A percentile compares a stretch with the other conserved stretches of the same genome.
Evolutionary conservation across 2,329 filamentous ascomycete species (phyloP).

Genomic region (Seiridium cupressi): DNA sequence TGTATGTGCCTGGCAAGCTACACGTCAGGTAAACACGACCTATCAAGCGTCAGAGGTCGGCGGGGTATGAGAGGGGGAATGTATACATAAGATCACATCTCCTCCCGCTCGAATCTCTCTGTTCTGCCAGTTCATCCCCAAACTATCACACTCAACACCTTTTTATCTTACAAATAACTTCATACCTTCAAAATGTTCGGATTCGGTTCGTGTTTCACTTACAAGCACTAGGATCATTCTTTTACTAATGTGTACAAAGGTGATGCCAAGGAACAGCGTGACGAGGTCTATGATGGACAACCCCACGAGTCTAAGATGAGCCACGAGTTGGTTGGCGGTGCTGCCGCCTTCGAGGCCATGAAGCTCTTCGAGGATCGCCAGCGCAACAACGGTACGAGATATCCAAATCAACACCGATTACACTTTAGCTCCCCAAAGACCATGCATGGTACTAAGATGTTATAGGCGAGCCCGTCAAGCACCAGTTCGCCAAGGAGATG

Average conservation of each 20-base stretch:
- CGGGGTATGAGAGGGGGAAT: neutral
- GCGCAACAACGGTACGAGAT: slow-evolving; percentile 59
- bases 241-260: slow-evolving; percentile 23
- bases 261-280: slow-evolving; percentile 39
- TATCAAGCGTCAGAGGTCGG: neutral
- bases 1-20: neutral
- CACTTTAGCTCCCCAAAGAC: neutral
- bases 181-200: slow-evolving; percentile 4
- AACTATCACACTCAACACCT: neutral
- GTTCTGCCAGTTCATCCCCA: neutral
- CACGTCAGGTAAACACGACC: neutral
- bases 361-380: slow-evolving; percentile 77
- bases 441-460: neutral
- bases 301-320: slow-evolving; percentile 61
- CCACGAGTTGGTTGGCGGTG: slow-evolving; percentile 75
- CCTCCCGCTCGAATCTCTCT: neutral
- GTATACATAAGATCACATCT: neutral
- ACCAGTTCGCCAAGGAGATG: slow-evolving; percentile 76
- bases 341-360: slow-evolving; percentile 76
- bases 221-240: neutral
- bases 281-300: slow-evolving; percentile 39
- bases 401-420: neutral
- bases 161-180: neutral
- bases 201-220: neutral
- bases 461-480: slow-evolving; percentile 66